Evolutionary conservation across 2,329 filamentous ascomycete species (phyloP), one percentile per base, ranked within the genome.

Genomic region (Didymella glomerata): DNA sequence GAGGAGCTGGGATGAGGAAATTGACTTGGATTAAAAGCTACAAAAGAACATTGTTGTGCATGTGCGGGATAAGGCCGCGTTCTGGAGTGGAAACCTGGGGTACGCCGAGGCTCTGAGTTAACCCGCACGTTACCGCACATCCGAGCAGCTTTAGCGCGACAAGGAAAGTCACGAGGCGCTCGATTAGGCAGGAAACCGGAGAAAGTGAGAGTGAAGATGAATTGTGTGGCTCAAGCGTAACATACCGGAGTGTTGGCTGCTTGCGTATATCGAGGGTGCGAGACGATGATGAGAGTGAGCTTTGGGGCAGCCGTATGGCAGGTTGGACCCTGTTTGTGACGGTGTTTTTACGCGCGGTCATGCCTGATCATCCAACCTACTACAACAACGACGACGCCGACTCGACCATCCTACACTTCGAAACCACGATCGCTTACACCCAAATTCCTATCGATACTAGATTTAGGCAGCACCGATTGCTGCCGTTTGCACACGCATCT

Each of bases 41-140:
- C 61, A 60, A 49, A 64, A 63, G 57, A 54, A 62, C 62, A 65
- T 55, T 62, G 45, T 53, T 62, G 60, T 58, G 50, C 53, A 53
- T 59, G 56, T 34, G 51, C 52, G 57, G 51, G 51, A 51, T 51
- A 51, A 60, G 51, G 40, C 56, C 50, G 56, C 45, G 27, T 44
- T 36, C 54, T 51, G 48, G 54, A 25, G 52, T 55, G 45, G 34
- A 55, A 63, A 57, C 48, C 47, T 62, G 59, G 55, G 62, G 49
- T 55, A 51, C 61, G 68, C 70, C 70, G 70, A 66, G 70, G 70
- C 13, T 54, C 18, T n/a, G 60, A 47, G 42, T 54, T 65, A 67
- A 72, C 61, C 71, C 70, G 71, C 56, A 22, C 50, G 51, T 54
- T 68, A 57, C 68, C 71, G 71, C 57, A 13, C 42, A 30, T 45